Evolutionary conservation across 768 basidiomycete species (phyloP).

Genomic region (Collybiopsis luxurians): DNA sequence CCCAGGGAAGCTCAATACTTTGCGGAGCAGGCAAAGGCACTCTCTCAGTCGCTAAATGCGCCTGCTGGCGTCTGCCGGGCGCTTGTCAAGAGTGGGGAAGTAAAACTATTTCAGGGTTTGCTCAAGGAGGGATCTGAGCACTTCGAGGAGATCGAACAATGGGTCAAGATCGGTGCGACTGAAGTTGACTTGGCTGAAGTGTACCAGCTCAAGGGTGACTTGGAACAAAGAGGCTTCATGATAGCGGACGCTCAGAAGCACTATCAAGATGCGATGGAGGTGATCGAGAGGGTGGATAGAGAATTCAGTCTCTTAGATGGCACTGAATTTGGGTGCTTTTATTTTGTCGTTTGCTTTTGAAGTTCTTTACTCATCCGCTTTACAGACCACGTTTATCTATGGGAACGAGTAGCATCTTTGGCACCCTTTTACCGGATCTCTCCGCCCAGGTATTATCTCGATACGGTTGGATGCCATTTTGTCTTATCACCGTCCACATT

Average conservation of each 20-base stretch:
- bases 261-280: constrained; percentile 53
- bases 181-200: constrained; percentile 58
- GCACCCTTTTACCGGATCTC: constrained; percentile 58
- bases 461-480: constrained; percentile 54
- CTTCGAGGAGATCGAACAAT: constrained; percentile 32
- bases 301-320: constrained; percentile 53
- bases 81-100: constrained; percentile 62
- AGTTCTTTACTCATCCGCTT: constrained; percentile 6
- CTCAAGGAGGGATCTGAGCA: constrained; percentile 54
- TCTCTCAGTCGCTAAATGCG: constrained; percentile 68
- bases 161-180: constrained; percentile 40
- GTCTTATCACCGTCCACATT: no score
- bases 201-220: constrained; percentile 53
- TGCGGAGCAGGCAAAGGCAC: constrained; percentile 67
- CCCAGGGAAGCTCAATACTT: constrained; percentile 85
- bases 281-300: constrained; percentile 62
- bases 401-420: constrained; percentile 31
- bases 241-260: constrained; percentile 41
- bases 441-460: constrained; percentile 62
- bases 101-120: constrained; percentile 62
- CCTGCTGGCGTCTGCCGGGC: constrained; percentile 66
- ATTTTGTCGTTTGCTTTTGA: no score
- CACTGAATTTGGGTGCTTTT: constrained; percentile 40
- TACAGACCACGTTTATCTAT: constrained; percentile 44
- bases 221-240: constrained; percentile 38